Conservation (phyloP, 2,329 filamentous ascomycete species). For the Trichoderma polysporum region DNA sequence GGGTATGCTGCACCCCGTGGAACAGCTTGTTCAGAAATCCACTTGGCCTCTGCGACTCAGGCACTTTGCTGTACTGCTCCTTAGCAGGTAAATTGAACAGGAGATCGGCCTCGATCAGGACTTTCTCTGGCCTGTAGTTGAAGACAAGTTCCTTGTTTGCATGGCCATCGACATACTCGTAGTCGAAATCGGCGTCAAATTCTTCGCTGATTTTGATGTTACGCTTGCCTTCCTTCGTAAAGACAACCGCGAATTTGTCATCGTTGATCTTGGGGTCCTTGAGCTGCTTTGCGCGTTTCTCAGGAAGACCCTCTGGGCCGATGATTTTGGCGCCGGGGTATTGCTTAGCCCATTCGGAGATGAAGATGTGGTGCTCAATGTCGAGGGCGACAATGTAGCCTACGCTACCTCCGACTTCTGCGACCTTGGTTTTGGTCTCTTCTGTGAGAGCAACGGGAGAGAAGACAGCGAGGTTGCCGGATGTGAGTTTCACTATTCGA, state of each 20-base stretch:
- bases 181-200: constrained; percentile 84
- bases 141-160: constrained; percentile 87
- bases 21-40: constrained; percentile 45
- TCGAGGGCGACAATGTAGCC: constrained; percentile 86
- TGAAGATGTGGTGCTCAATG: constrained; percentile 91
- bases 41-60: constrained; percentile 31
- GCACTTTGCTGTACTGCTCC: constrained; percentile 81
- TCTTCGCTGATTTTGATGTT: constrained; percentile 63
- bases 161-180: constrained; percentile 79
- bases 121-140: constrained; percentile 72
- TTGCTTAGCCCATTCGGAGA: constrained; percentile 78
- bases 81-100: constrained; percentile 86
- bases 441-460: constrained; percentile 85
- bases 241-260: constrained; percentile 66
- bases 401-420: constrained; percentile 66
- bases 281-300: constrained; percentile 65
- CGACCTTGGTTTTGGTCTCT: constrained; percentile 64
- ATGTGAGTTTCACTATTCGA: constrained; percentile 69
- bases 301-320: constrained; percentile 76
- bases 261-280: constrained; percentile 45
- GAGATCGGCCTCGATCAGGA: constrained; percentile 85
- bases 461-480: constrained; percentile 81
- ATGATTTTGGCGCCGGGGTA: constrained; percentile 79
- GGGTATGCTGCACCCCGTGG: constrained; percentile 57
- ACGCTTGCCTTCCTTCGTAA: constrained; percentile 56